phyloP scores from a whole-genome alignment of 768 basidiomycete species.

The Russula griseocarnosa region DNA sequence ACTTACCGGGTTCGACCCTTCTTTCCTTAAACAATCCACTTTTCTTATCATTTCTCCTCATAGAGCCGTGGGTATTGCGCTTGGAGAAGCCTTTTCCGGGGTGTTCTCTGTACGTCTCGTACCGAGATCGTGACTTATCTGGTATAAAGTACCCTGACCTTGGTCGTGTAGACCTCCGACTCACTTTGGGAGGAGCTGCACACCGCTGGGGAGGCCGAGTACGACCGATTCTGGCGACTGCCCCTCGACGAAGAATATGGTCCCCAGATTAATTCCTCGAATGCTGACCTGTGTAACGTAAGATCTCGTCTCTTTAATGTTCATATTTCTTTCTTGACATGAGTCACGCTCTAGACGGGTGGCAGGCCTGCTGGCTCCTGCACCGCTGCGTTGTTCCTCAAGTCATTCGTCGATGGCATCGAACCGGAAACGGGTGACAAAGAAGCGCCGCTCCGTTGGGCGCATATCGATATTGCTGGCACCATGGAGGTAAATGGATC shows the following conservation, averaged over 20 bases:
- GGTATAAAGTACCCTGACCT: not conserved
- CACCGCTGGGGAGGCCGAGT: conserved; percentile 65
- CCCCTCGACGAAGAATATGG: conserved; percentile 80
- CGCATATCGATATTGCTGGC: conserved; percentile 82
- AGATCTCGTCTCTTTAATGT: conserved; percentile 16
- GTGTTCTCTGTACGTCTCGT: conserved; percentile 63
- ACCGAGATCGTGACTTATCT: not conserved
- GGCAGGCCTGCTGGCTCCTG: conserved; percentile 67
- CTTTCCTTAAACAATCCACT: not conserved
- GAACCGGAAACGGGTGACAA: conserved; percentile 56
- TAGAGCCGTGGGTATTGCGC: conserved; percentile 67
- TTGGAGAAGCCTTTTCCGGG: conserved; percentile 74
- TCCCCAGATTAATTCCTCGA: conserved; percentile 69
- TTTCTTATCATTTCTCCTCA: not conserved
- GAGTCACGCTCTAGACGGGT: conserved; percentile 47
- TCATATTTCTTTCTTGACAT: conserved; percentile 9
- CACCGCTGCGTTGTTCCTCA: conserved; percentile 86
- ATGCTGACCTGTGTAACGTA: conserved; percentile 81
- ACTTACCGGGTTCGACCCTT: conserved; percentile 59
- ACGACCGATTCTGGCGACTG: conserved; percentile 88
- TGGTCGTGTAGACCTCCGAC: conserved; percentile 55
- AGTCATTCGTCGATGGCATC: conserved; percentile 73
- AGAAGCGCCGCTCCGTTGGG: conserved; percentile 62
- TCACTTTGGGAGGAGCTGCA: conserved; percentile 67
- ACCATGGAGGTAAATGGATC: conserved; percentile 57